Evolutionary conservation across 1,284 basidiomycete genomes (phyloP), one percentile per base, ranked within the genome.

Genomic region (Caloboletus inedulis): DNA sequence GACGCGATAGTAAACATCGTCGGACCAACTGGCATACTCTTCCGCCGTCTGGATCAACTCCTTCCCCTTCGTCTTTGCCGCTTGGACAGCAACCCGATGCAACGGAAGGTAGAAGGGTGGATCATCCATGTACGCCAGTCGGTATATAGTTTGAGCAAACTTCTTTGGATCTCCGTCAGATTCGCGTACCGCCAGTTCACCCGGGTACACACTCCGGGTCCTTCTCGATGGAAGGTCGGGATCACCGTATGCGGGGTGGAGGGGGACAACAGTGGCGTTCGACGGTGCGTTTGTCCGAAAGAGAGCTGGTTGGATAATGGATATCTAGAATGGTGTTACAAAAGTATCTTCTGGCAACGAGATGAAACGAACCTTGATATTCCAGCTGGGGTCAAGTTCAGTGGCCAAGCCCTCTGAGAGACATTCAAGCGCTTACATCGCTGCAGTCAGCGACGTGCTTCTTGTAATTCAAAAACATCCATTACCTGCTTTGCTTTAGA

Each of bases 21-120:
- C 56, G 7, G 66, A 69, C 66, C 66, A 65, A 47, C 52, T 57
- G 27, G 61, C 62, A n/a, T 61, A 69, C 46, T 67, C 51, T 47
- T 68, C 55, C 25, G 55, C 66, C 13, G 62, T 31, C 31, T 40
- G 53, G 21, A 69, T 62, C 5, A 68, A 56, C 33, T n/a, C 51
- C 14, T 69, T 44, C 21, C 65, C 65, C 33, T 30, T 69, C 25
- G 35, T 41, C 37, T 49, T 69, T 40, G 65, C 65, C 2, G 65
- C 65, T 35, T 52, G 49, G 25, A 68, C 33, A 4, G 66, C 56
- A 31, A 55, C 57, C 16, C 51, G 51, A 30, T 69, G 66, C 40
- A 65, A 41, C 14, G 63, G 63, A 29, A 69, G 42, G 42, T 60
- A 52, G n/a, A 67, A 56, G 12, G 66, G 63, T 4, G 65, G 63